Base-by-base conservation (phyloP, 768 basidiomycete species). In the Suillus sp. region DNA sequence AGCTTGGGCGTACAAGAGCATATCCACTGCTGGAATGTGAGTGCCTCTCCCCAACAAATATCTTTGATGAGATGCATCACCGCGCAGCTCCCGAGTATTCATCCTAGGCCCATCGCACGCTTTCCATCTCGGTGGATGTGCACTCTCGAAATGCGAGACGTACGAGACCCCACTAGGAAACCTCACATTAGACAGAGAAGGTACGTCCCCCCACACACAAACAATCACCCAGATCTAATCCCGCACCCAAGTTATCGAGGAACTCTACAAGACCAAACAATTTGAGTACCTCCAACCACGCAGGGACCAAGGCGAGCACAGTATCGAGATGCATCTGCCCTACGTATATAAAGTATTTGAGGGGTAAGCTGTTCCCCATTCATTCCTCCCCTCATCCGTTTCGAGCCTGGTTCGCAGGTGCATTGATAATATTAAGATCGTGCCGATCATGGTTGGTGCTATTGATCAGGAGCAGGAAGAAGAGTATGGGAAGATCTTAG, bases 41-140 rank as follows among this genome's bases (percentile, higher is more conserved):
- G 88, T 81, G 30, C 18, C 25, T 27, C 65, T 57, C n/a, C 27
- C 48, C 59, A 54, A 22, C 35, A 34, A 18, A 25, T 35, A 35
- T 43, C 14, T 27, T 45, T 64, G 37, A 37, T 63, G 67, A 56
- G 45, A 70, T 62, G 35, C 30, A 35, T 22, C 57, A 53, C 57
- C 30, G 27, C 64, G 4, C 73, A 98, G 97, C 57, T 92, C 92
- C 71, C 87, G 93, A 16, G 90, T 99, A 57, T 96, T 99, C 73
- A 85, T 99, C 64, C 86, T 99, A 18, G 97, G 97, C 0, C 97
- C 97, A 3, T 96, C 97, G 1, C 97, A 99, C 75, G 93, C 97
- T 67, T 83, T 91, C 69, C 91, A 95, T 75, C 80, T 99, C 25
- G 81, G 89, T 60, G 90, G 91, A 20, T 97, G 96, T 71, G 95